A percentile compares a stretch with the other conserved stretches of the same genome.
These are phyloP conservation scores for Globisporangium iwayamae DNA, from an alignment of 352 stramenopile species.

Conservation along the genomic window DNA sequence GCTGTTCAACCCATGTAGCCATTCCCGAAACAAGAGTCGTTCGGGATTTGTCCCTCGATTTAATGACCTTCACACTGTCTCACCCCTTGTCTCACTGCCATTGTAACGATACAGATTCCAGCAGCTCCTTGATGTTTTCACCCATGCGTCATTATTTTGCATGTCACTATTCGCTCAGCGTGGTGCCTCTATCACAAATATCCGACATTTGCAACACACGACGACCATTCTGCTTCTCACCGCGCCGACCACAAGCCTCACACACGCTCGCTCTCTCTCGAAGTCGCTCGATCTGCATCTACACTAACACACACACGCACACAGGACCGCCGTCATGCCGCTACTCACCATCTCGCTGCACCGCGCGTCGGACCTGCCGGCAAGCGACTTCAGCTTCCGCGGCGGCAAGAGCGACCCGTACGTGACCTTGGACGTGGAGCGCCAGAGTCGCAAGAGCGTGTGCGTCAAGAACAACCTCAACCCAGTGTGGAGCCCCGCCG, in stretches of 20 bases:
- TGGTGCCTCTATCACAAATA: neutral
- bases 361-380: conserved; percentile 45
- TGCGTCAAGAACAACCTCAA: conserved; percentile 67
- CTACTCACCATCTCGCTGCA: conserved; percentile 50
- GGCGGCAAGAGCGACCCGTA: conserved; percentile 76
- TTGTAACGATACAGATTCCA: neutral
- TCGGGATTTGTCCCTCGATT: neutral
- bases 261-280: neutral
- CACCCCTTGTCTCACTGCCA: conserved; percentile 2
- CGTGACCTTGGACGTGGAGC: conserved; percentile 53
- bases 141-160: neutral
- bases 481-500: conserved; percentile 52
- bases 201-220: neutral
- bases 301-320: neutral
- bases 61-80: neutral
- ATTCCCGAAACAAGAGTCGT: neutral
- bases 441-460: conserved; percentile 47
- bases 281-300: neutral
- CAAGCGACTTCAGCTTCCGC: conserved; percentile 52
- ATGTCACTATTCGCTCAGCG: neutral
- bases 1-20: conserved; percentile 5
- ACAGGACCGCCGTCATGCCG: conserved; percentile 27
- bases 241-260: neutral
- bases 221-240: conserved; percentile 2
- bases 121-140: neutral